Evolutionary conservation across 352 stramenopile species (phyloP).

Genomic region (Thraustochytrium striatum): DNA sequence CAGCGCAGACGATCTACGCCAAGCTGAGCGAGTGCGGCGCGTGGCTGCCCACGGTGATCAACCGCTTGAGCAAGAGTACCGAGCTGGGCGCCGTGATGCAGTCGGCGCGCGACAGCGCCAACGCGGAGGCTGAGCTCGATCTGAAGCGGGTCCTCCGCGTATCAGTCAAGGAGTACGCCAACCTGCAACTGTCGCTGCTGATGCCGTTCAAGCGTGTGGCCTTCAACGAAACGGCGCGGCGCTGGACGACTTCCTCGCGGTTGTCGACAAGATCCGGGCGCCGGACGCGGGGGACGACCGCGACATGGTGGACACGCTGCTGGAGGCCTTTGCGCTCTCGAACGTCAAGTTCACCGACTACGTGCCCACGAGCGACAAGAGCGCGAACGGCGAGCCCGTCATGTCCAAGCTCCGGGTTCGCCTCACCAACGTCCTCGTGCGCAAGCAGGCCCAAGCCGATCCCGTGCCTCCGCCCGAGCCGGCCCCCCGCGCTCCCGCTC

Average conservation of each 20-base stretch:
- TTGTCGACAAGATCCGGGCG: not conserved
- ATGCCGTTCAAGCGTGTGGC: constrained; percentile 3
- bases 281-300: not conserved
- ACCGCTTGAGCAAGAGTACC: constrained; percentile 12
- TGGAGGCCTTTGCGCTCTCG: not conserved
- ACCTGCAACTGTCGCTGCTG: constrained; percentile 4
- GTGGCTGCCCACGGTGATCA: constrained; percentile 6
- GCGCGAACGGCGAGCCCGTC: not conserved
- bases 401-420: not conserved
- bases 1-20: constrained; percentile 18
- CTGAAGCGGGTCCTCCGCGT: constrained; percentile 32
- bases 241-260: constrained; percentile 10
- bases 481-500: not conserved
- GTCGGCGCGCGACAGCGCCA: not conserved
- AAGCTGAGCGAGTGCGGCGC: constrained; percentile 12
- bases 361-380: no score
- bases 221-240: not conserved
- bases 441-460: not conserved
- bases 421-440: not conserved
- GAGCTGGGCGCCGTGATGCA: not conserved
- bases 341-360: constrained; percentile 17
- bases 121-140: not conserved
- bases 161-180: not conserved
- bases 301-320: constrained; percentile 6
- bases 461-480: no score